Base-by-base conservation (phyloP, 2,329 filamentous ascomycete species). In the Harringtonia aguacate region DNA sequence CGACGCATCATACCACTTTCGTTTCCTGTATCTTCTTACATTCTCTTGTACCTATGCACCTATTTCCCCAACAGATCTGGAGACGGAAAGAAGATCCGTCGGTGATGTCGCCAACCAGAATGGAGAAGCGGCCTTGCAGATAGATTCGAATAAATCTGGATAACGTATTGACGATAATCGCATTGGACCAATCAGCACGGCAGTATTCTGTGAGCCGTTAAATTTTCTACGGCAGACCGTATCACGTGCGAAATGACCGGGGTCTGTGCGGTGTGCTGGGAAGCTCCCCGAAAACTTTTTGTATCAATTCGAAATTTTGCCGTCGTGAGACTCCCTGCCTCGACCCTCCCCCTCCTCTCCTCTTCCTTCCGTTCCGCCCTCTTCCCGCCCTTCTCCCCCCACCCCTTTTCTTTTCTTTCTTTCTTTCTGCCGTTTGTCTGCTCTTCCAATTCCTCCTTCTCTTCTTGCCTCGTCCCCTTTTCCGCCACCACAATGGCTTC, bases 401-500 rank as follows among this genome's bases (percentile, higher is more conserved):
- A 18, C 17, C 33, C 37, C 14, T 20, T 31, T 27, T 22, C n/a
- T 13, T 15, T 33, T 40, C 17, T 2, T 17, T 39, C 28, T n/a
- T n/a, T 13, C 29, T 28, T 8, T 24, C 22, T 28, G 14, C 33
- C 31, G n/a, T n/a, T n/a, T n/a, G n/a, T 22, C 24, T 20, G 4
- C 8, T 15, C 31, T 20, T 31, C 17, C 24, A 6, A 27, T 15
- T 21, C 38, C 34, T 22, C 30, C n/a, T 24, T 22, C 17, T 12
- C 14, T 24, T 30, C 14, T 35, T 37, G 20, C 28, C 35, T 17
- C 22, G n/a, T 20, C 34, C 14, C 28, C 29, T 15, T 20, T n/a
- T 9, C 18, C 21, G 14, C 15, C 34, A 12, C 18, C 50, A 49
- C 30, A 12, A 84, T 65, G 60, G 94, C 77, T 61, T 79, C 92